Percentiles rank a stretch among this genome's conserved stretches.
These are phyloP conservation scores for Lepidium campestre DNA, from an alignment of 441 rosid genomes.

Conservation along the genomic window DNA sequence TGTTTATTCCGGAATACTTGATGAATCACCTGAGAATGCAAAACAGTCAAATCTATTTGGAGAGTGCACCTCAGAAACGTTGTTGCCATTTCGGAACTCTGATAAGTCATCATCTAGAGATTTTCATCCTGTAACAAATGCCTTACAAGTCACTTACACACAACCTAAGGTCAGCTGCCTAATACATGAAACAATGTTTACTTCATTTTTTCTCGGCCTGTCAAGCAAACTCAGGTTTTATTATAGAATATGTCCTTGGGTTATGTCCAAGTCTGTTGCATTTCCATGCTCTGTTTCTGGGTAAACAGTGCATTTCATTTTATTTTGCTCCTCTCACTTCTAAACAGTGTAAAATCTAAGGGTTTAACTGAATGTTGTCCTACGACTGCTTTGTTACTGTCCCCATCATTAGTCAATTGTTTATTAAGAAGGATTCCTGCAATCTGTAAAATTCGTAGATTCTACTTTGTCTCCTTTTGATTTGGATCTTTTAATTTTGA, in stretches of 20 bases:
- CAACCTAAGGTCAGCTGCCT: slow-evolving; percentile 52
- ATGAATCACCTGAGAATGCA: slow-evolving; percentile 27
- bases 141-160: slow-evolving; percentile 29
- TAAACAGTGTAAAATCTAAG: neutral
- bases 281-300: slow-evolving; percentile 4
- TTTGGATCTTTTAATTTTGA: slow-evolving; percentile 5
- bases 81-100: slow-evolving; percentile 26
- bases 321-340: slow-evolving; percentile 2
- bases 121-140: slow-evolving; percentile 30
- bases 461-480: neutral
- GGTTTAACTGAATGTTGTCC: neutral
- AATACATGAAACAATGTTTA: neutral
- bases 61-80: slow-evolving; percentile 30
- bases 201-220: neutral
- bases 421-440: neutral
- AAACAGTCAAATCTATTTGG: slow-evolving; percentile 25
- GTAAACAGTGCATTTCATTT: neutral
- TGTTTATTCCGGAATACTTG: slow-evolving; percentile 10
- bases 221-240: neutral
- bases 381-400: neutral
- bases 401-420: neutral
- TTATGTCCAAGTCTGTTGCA: neutral
- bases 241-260: slow-evolving; percentile 1
- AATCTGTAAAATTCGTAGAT: neutral
- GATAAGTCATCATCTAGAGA: slow-evolving; percentile 21